These are phyloP conservation scores for Auricularia heimuer DNA, from an alignment of 768 basidiomycete species.

Conservation along the genomic window DNA sequence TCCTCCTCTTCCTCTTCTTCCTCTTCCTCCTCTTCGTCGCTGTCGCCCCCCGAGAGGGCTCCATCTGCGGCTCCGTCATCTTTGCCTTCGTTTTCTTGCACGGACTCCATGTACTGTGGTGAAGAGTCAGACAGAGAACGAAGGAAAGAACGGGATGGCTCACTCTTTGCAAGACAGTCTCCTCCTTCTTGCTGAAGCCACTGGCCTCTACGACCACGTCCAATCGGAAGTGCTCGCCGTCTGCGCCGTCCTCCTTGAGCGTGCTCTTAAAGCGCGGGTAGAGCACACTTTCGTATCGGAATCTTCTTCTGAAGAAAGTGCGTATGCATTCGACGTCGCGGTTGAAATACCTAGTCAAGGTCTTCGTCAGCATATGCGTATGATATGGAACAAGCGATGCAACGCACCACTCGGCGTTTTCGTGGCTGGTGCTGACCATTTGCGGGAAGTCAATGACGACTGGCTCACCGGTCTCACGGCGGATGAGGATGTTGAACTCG, in stretches of 20 bases:
- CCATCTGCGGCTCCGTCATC: slow-evolving; percentile 26
- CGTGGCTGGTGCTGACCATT: slow-evolving; percentile 96
- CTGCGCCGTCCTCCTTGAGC: slow-evolving; percentile 32
- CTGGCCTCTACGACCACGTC: slow-evolving; percentile 92
- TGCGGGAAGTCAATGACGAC: slow-evolving; percentile 98
- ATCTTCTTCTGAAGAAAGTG: slow-evolving; percentile 82
- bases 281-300: slow-evolving; percentile 82
- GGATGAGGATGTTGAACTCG: slow-evolving; percentile 97
- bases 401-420: slow-evolving; percentile 88
- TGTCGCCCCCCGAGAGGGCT: slow-evolving; percentile 31
- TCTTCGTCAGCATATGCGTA: slow-evolving; percentile 6
- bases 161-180: slow-evolving; percentile 78
- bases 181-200: slow-evolving; percentile 80
- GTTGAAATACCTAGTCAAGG: slow-evolving; percentile 80
- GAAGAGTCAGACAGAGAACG: slow-evolving; percentile 11
- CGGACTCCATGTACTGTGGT: slow-evolving; percentile 56
- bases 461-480: slow-evolving; percentile 62
- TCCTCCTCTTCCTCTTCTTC: slow-evolving; percentile 13
- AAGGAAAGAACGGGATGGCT: slow-evolving; percentile 18
- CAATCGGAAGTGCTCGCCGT: slow-evolving; percentile 51
- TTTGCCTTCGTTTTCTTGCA: slow-evolving; percentile 25
- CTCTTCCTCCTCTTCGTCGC: slow-evolving; percentile 24
- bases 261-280: slow-evolving; percentile 79
- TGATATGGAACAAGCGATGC: background rate
- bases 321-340: slow-evolving; percentile 96